Evolutionary conservation across 2,329 filamentous ascomycete species (phyloP).

Genomic region (Cercospora zeina): DNA sequence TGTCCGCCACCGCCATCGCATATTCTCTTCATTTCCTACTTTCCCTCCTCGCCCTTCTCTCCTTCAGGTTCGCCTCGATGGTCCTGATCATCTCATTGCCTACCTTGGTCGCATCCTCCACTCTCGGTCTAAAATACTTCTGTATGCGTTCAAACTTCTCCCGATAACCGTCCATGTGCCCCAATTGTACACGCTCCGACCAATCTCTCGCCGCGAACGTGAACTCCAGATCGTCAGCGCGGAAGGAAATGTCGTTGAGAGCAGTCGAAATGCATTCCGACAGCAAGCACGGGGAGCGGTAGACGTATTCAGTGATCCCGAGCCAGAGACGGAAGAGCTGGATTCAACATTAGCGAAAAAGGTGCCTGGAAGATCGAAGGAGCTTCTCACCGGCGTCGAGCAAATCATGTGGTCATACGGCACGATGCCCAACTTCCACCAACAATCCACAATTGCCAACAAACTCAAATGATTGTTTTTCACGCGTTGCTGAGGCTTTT

Average conservation of each 20-base stretch:
- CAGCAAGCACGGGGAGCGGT: conserved; percentile 76
- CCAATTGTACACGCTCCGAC: conserved; percentile 88
- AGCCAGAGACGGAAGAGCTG: conserved; percentile 91
- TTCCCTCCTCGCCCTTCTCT: conserved; percentile 20
- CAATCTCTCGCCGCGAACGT: conserved; percentile 94
- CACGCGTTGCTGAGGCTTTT: conserved; percentile 64
- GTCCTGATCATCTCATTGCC: conserved; percentile 98
- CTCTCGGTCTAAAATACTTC: conserved; percentile 85
- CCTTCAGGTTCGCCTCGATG: conserved; percentile 73
- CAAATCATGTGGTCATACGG: conserved; percentile 99
- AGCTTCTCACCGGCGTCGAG: conserved; percentile 73
- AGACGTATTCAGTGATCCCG: conserved; percentile 95
- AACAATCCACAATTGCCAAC: conserved; percentile 97
- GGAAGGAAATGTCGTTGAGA: conserved; percentile 84
- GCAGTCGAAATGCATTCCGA: conserved; percentile 79
- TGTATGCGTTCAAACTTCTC: conserved; percentile 91
- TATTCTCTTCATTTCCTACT: too few species aligned
- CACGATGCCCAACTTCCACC: conserved; percentile 88
- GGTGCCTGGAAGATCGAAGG: not conserved
- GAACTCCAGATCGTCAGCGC: conserved; percentile 95
- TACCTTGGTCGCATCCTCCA: conserved; percentile 80
- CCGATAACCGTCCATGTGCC: conserved; percentile 89
- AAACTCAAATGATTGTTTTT: conserved; percentile 94
- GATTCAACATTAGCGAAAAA: not conserved
- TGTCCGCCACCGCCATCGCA: too few species aligned